Percentiles rank a stretch among this genome's conserved stretches.
Evolutionary conservation across 345 rosid species (phyloP).

Genomic region (Cardiospermum halicacabum): DNA sequence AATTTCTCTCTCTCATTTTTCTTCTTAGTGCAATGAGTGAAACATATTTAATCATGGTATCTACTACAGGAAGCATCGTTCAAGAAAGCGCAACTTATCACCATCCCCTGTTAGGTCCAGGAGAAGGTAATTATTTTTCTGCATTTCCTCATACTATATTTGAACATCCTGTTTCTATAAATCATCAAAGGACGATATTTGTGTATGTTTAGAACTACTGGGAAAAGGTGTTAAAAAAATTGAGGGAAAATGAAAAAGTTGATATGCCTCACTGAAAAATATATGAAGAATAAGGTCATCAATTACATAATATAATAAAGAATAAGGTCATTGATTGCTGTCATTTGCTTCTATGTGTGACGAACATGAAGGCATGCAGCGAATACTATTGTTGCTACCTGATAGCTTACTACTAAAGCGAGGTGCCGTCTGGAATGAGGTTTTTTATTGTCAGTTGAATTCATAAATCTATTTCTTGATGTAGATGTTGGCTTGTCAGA

Average conservation of each 20-base stretch:
- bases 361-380: neutral
- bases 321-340: neutral
- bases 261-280: neutral
- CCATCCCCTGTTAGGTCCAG: conserved; percentile 84
- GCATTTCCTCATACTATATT: conserved; percentile 13
- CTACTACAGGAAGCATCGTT: conserved; percentile 50
- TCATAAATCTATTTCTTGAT: neutral
- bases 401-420: neutral
- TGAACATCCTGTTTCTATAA: neutral
- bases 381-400: neutral
- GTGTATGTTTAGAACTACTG: neutral
- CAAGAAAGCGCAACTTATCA: conserved; percentile 53
- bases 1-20: conserved; percentile 13
- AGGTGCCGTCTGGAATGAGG: neutral
- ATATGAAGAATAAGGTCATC: conserved; percentile 2
- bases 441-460: neutral
- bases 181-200: neutral
- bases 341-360: neutral
- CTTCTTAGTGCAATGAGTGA: neutral
- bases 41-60: conserved; percentile 22
- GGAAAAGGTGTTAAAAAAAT: conserved; percentile 7
- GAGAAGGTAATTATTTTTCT: conserved; percentile 59
- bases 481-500: neutral
- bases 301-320: no score
- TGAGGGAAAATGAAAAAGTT: neutral